These are phyloP conservation scores for Cordyceps farinosa DNA, from an alignment of 2,329 filamentous ascomycete genomes.

Conservation along the genomic window DNA sequence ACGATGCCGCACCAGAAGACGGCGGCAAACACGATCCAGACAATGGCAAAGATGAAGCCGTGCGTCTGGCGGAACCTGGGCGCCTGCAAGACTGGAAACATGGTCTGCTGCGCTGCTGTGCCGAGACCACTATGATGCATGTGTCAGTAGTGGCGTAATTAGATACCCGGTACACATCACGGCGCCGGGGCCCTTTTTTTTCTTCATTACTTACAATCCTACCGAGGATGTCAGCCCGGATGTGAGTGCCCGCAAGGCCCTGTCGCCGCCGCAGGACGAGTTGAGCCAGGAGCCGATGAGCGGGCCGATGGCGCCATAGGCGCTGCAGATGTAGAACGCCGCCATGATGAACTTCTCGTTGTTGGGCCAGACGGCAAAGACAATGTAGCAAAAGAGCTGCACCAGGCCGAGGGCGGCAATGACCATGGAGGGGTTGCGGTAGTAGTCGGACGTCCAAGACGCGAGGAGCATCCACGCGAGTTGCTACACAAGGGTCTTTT, in stretches of 20 bases:
- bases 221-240: slow-evolving; percentile 11
- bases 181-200: no score
- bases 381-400: slow-evolving; percentile 15
- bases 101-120: slow-evolving; percentile 11
- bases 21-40: not conserved
- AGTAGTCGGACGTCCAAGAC: slow-evolving; percentile 3
- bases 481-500: not conserved
- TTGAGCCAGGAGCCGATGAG: slow-evolving; percentile 16
- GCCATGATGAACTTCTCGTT: slow-evolving; percentile 2
- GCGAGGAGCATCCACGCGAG: slow-evolving; percentile 12
- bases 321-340: slow-evolving; percentile 6
- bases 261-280: slow-evolving; percentile 15
- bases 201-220: slow-evolving; percentile 12
- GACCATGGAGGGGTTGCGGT: slow-evolving; percentile 5
- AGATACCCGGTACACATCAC: no score
- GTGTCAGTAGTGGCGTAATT: no score
- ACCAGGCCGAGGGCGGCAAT: slow-evolving; percentile 1
- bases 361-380: not conserved
- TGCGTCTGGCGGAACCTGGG: slow-evolving; percentile 7
- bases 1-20: not conserved
- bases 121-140: not conserved
- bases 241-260: slow-evolving; percentile 1
- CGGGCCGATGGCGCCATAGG: slow-evolving; percentile 10
- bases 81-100: slow-evolving; percentile 12
- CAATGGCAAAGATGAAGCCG: slow-evolving; percentile 12